Percentiles rank a stretch among this genome's conserved stretches.
Conservation (phyloP, 192 early-diverging fungal species). For the Mortierella claussenii region DNA sequence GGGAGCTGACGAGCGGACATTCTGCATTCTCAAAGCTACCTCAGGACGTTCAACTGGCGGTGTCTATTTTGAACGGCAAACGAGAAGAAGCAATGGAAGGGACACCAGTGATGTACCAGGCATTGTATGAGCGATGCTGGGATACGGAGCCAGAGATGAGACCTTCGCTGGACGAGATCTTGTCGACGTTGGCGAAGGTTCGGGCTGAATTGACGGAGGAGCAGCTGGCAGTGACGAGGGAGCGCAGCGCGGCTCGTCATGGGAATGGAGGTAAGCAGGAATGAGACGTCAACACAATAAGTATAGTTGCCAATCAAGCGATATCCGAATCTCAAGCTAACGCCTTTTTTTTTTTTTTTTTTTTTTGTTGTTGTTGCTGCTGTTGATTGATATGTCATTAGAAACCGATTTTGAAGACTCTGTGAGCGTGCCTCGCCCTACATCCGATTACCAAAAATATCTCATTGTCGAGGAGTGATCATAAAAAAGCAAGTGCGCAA, state of each 20-base stretch:
- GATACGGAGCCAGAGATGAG: conserved; percentile 23
- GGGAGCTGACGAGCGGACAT: conserved; percentile 55
- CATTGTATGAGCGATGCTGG: conserved; percentile 53
- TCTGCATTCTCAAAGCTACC: conserved; percentile 26
- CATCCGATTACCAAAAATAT: conserved; percentile 32
- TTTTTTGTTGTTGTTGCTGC: neutral
- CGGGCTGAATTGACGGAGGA: conserved; percentile 9
- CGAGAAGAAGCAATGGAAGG: conserved; percentile 33
- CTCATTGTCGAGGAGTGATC: too few species aligned
- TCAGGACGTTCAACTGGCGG: conserved; percentile 39
- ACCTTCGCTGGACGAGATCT: conserved; percentile 35
- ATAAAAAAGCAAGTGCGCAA: too few species aligned
- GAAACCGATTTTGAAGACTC: conserved; percentile 31
- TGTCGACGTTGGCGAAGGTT: conserved; percentile 10
- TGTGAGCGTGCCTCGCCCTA: conserved; percentile 35
- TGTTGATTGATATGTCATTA: too few species aligned
- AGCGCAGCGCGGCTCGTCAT: neutral
- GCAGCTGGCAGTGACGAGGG: conserved; percentile 15
- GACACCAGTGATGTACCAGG: conserved; percentile 36
- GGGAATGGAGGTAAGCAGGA: neutral
- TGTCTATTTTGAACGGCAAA: conserved; percentile 47
- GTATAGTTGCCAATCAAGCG: too few species aligned
- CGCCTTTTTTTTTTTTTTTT: neutral
- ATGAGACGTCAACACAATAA: too few species aligned
- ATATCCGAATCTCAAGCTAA: too few species aligned